Evolutionary conservation across 1,284 basidiomycete species (phyloP).

Genomic region (Pseudozyma thailandica): DNA sequence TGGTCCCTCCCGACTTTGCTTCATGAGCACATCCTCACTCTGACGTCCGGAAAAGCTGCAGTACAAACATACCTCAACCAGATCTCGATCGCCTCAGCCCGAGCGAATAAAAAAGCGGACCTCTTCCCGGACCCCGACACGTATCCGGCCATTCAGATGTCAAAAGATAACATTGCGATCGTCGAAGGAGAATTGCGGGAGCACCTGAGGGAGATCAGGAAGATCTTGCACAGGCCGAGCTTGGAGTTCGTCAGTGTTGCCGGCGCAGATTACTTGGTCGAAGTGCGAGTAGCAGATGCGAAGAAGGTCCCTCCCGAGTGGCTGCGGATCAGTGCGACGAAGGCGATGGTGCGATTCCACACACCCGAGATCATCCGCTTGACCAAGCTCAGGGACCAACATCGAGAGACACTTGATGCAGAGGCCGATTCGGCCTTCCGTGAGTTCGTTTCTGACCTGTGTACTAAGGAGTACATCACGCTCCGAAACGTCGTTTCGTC

Average conservation of each 20-base stretch:
- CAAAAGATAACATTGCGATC: constrained; percentile 73
- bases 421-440: constrained; percentile 65
- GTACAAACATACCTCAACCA: constrained; percentile 71
- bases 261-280: constrained; percentile 67
- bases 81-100: constrained; percentile 76
- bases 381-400: constrained; percentile 80
- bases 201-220: constrained; percentile 79
- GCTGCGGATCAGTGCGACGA: constrained; percentile 82
- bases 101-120: constrained; percentile 76
- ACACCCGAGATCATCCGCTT: constrained; percentile 78
- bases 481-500: constrained; percentile 51
- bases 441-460: constrained; percentile 46
- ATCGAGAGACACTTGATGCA: constrained; percentile 78
- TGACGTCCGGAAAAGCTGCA: constrained; percentile 76
- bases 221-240: constrained; percentile 78
- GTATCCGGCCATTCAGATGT: constrained; percentile 76
- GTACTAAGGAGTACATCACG: constrained; percentile 41
- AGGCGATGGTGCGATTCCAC: constrained; percentile 80
- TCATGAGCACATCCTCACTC: constrained; percentile 64
- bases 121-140: constrained; percentile 80
- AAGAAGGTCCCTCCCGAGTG: constrained; percentile 81
- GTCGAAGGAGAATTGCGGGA: constrained; percentile 79
- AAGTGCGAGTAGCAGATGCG: constrained; percentile 77
- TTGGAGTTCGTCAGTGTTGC: constrained; percentile 79
- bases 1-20: constrained; percentile 76